Conservation (phyloP, 2,329 filamentous ascomycete species). For the Xylaria arbuscula region DNA sequence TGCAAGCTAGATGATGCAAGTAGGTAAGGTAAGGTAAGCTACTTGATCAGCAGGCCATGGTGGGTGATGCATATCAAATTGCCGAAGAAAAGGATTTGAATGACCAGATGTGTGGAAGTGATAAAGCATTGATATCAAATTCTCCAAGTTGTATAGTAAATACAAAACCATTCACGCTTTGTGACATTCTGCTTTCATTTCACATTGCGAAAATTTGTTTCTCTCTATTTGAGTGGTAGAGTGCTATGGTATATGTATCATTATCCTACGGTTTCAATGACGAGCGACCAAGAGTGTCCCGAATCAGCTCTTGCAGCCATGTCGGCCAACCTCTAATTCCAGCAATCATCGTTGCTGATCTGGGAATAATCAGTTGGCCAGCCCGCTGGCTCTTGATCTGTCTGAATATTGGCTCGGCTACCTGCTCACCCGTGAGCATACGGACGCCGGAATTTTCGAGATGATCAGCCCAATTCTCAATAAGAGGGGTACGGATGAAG, state of each 20-base stretch:
- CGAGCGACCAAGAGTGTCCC: constrained; percentile 20
- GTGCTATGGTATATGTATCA: not conserved
- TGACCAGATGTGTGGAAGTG: not conserved
- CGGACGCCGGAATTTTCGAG: constrained; percentile 28
- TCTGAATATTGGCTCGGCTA: constrained; percentile 36
- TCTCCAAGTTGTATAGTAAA: not conserved
- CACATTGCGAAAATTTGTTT: not conserved
- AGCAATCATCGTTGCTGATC: constrained; percentile 1
- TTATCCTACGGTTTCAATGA: not conserved
- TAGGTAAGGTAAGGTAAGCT: not conserved
- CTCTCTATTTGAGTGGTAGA: not conserved
- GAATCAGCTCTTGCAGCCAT: constrained; percentile 34
- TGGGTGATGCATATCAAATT: not conserved
- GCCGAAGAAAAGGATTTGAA: not conserved
- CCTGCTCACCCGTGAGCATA: constrained; percentile 34
- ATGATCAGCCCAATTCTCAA: constrained; percentile 17
- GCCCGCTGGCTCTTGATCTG: constrained; percentile 35
- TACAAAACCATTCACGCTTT: not conserved
- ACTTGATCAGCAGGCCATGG: not conserved
- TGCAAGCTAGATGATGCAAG: not conserved
- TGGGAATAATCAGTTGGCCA: constrained; percentile 35
- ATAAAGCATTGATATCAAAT: not conserved
- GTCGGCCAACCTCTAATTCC: constrained; percentile 36
- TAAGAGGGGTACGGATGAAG: constrained; percentile 36
- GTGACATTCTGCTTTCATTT: not conserved